Evolutionary conservation across 2,329 filamentous ascomycete species (phyloP).

Genomic region (Microascus cirrosus): DNA sequence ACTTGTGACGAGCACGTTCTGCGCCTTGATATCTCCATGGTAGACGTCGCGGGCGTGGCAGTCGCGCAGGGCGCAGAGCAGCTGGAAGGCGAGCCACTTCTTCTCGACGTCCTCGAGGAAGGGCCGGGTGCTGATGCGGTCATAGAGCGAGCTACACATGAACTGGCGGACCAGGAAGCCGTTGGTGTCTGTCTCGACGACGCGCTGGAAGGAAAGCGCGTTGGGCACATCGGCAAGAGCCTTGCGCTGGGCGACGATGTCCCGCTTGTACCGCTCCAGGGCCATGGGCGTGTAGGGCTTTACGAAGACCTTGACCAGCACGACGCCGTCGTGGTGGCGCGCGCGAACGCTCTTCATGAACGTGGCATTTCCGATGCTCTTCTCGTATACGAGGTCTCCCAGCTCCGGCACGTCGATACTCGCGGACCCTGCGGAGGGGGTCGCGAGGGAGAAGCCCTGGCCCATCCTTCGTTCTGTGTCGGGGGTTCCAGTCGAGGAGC

Average conservation of each 20-base stretch:
- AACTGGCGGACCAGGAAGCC: slow-evolving; percentile 92
- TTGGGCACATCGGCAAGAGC: slow-evolving; percentile 77
- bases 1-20: slow-evolving; percentile 92
- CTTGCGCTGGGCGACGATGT: slow-evolving; percentile 70
- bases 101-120: slow-evolving; percentile 97
- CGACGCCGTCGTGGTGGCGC: slow-evolving; percentile 78
- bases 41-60: slow-evolving; percentile 83
- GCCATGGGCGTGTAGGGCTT: slow-evolving; percentile 81
- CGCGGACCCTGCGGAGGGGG: slow-evolving; percentile 80
- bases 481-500: not conserved
- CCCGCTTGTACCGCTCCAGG: slow-evolving; percentile 66
- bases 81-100: slow-evolving; percentile 95
- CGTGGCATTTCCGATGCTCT: slow-evolving; percentile 77
- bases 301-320: slow-evolving; percentile 88
- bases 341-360: slow-evolving; percentile 97
- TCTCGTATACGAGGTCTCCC: slow-evolving; percentile 82
- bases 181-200: slow-evolving; percentile 83
- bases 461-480: slow-evolving; percentile 52
- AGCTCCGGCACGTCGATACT: slow-evolving; percentile 92
- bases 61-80: slow-evolving; percentile 84
- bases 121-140: slow-evolving; percentile 88
- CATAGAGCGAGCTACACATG: slow-evolving; percentile 92
- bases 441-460: slow-evolving; percentile 89
- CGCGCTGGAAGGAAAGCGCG: slow-evolving; percentile 77
- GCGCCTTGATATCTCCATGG: slow-evolving; percentile 97